Base-by-base conservation (phyloP, 345 rosid genomes). In the Bruguiera parviflora region DNA sequence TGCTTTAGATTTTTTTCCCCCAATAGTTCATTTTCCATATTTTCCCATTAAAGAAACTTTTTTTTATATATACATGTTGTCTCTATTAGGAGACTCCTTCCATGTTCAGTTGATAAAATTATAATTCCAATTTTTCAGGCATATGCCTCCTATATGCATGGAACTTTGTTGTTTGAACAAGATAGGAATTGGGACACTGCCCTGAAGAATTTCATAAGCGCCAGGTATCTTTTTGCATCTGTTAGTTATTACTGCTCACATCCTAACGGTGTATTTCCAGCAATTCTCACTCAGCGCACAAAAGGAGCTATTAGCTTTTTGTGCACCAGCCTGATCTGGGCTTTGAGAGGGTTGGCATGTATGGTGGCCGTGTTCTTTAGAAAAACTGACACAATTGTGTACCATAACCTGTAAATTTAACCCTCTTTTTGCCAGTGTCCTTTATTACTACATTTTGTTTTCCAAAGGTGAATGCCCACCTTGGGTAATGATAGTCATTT, bases 131-230 rank as follows among this genome's bases (percentile, higher is more conserved):
- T 69, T 72, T 53, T 80, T 64, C 79, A 96, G 98, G 99, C 98
- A 75, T 96, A 96, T 84, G 96, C 94, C n/a, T 89, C 97, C 68
- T 96, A 90, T 77, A 96, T 96, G 98, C 87, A 92, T 85, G 98
- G 94, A 70, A 89, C 68, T 78, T 80, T 96, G 73, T 77, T 96
- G 84, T 96, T 96, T 78, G 99, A 96, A 84, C 97, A 92, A 84
- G 99, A 92, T 71, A 80, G 82, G 73, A 96, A 85, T 75, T 96
- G 98, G 98, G 96, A 96, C 61, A 83, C 82, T 76, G 97, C 98
- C 16, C 83, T 92, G 83, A 86, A 82, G 86, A 78, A 87, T 76
- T 96, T 96, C 82, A 86, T 84, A 71, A 92, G 87, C 80, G 91
- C 99, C 83, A 96, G 99, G 99, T 96, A 78, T 73, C 68, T 75